Percentiles rank a stretch among this genome's conserved stretches.
These are phyloP conservation scores for Rhizopogon sp. DNA, from an alignment of 768 basidiomycete genomes.

Conservation along the genomic window DNA sequence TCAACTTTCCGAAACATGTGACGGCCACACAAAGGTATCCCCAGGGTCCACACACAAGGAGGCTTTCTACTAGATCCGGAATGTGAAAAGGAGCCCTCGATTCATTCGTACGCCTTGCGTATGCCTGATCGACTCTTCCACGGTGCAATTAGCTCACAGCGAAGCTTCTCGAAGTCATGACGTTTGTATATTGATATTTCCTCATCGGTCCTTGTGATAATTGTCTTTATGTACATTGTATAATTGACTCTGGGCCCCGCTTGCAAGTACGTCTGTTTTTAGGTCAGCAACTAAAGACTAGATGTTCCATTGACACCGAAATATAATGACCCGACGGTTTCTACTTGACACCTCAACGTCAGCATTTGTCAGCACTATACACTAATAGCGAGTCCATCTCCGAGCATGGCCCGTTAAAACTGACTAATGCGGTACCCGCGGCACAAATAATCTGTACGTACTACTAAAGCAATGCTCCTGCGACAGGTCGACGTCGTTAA, in stretches of 20 bases:
- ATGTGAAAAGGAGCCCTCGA: neutral
- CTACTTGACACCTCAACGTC: neutral
- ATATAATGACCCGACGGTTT: neutral
- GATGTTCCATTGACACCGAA: neutral
- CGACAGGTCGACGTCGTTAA: neutral
- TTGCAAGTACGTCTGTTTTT: neutral
- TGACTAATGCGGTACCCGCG: neutral
- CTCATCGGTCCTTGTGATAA: neutral
- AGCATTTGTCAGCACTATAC: no score
- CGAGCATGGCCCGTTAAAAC: neutral
- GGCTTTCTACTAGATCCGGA: neutral
- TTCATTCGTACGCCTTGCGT: neutral
- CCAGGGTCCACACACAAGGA: neutral
- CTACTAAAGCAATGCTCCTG: neutral
- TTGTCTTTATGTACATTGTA: neutral
- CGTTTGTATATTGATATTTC: constrained; percentile 1
- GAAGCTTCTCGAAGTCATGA: neutral
- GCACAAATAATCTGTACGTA: neutral
- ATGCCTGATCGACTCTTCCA: neutral
- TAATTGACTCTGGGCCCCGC: neutral
- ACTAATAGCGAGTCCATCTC: neutral
- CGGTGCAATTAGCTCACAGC: neutral
- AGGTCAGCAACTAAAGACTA: neutral
- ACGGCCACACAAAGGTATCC: neutral
- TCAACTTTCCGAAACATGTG: neutral